Conservation (phyloP, 306 rosid species). For the Vicia sativa region DNA sequence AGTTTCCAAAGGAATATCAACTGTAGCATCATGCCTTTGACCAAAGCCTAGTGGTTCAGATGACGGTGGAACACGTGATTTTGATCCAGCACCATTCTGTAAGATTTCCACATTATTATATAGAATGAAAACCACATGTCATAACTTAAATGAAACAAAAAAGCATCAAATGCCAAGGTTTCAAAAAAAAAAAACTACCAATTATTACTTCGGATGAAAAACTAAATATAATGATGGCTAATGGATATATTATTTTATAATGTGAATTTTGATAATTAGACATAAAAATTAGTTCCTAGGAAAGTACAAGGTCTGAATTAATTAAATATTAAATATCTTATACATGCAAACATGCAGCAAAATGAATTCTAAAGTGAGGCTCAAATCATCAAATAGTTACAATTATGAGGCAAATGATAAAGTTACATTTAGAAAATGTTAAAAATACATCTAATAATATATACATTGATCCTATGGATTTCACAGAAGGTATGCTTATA, state of each 20-base stretch:
- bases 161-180: slow-evolving; percentile 22
- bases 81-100: slow-evolving; percentile 79
- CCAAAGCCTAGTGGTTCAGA: slow-evolving; percentile 81
- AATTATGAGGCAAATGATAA: slow-evolving; percentile 10
- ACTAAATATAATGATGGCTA: background rate
- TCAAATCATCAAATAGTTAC: slow-evolving; percentile 19
- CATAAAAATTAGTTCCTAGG: background rate
- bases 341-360: slow-evolving; percentile 19
- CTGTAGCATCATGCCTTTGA: slow-evolving; percentile 88
- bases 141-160: slow-evolving; percentile 28
- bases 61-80: slow-evolving; percentile 67
- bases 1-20: slow-evolving; percentile 84
- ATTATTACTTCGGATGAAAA: slow-evolving; percentile 19
- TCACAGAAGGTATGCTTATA: background rate
- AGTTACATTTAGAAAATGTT: slow-evolving; percentile 9
- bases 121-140: slow-evolving; percentile 16
- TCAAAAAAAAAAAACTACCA: slow-evolving; percentile 12
- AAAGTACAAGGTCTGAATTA: slow-evolving; percentile 22
- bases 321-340: background rate
- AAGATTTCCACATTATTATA: slow-evolving; percentile 36
- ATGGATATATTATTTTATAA: background rate
- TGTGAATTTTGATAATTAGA: background rate
- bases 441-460: slow-evolving; percentile 17
- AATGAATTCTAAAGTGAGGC: slow-evolving; percentile 7
- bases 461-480: slow-evolving; percentile 8